Percentiles rank a stretch among this genome's conserved stretches.
Conservation (phyloP, 75 land plant species). For the Pseudotsuga menziesii region DNA sequence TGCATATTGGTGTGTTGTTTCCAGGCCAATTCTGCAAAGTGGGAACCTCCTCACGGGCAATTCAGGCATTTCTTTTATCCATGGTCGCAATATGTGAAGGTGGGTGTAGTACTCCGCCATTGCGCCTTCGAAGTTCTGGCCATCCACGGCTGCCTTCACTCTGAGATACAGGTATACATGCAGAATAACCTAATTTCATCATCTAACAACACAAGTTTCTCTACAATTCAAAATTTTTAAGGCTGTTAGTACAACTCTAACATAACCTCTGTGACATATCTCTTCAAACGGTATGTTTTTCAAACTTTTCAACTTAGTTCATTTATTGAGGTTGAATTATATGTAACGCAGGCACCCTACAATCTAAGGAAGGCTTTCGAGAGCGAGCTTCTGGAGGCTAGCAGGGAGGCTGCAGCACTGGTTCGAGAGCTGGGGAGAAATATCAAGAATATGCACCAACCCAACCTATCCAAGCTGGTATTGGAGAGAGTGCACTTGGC, state of each 20-base stretch:
- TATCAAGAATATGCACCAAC: constrained; percentile 39
- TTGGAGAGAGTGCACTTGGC: constrained; percentile 44
- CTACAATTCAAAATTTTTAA: background rate
- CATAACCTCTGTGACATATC: too few relatives aligned
- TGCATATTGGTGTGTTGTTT: too few relatives aligned
- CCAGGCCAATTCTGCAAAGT: constrained; percentile 61
- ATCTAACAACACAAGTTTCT: background rate
- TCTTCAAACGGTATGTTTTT: too few relatives aligned
- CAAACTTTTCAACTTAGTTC: background rate
- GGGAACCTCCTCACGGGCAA: constrained; percentile 80
- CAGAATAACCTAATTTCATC: background rate
- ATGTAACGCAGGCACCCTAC: constrained; percentile 40
- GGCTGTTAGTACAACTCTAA: background rate
- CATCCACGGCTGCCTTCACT: constrained; percentile 52
- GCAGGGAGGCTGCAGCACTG: constrained; percentile 28
- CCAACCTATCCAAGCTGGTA: constrained; percentile 16
- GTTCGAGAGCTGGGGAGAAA: constrained; percentile 42
- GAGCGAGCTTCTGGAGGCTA: constrained; percentile 46
- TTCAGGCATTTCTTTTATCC: constrained; percentile 54
- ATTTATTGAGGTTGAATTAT: background rate
- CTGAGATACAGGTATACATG: constrained; percentile 43
- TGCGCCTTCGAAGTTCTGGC: constrained; percentile 74
- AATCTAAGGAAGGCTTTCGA: constrained; percentile 41
- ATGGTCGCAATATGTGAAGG: constrained; percentile 63
- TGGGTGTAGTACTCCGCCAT: constrained; percentile 55